Evolutionary conservation across 345 rosid species (phyloP), one percentile per base, ranked within the genome.

Genomic region (Salix brachista): DNA sequence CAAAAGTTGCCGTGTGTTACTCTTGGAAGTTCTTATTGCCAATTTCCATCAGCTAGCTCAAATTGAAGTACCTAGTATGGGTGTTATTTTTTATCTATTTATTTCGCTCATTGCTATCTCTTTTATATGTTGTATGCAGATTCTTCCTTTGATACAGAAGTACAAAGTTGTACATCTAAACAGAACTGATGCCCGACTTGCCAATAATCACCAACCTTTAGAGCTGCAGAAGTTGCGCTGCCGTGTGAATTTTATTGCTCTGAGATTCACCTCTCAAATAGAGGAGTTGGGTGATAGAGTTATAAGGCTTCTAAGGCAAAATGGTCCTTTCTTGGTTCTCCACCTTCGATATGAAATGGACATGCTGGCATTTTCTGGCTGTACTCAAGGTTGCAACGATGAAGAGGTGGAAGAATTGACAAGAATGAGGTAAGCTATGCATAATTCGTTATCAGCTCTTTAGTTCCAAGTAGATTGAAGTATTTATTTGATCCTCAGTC

Each of bases 291-390:
- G 97, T 71, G 86, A 83, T 84, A 89, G 87, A 85, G 92, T 96
- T 25, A 87, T 94, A 79, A 85, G 73, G 66, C 92, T 94, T 75
- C 84, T 96, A 16, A 92, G 90, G 83, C 83, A 88, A 87, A 89
- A 86, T 78, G 99, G 99, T 61, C 96, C 95, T 37, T 96, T 94
- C 81, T 84, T 96, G 4, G 98, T 91, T 7, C 93, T 94, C 36
- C 99, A 96, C 78, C 97, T 96, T 44, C 84, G 99, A 83, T 94
- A 96, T 72, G 99, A 96, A 89, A 96, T 96, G 99, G 99, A 96
- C 78, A 94, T 96, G 99, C 74, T 96, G 74, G 99, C 99, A 19
- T 96, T 96, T 80, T 96, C 99, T 65, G 99, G 99, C 70, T 96
- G 99, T 78, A 85, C 89, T 41, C 94, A 94, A 62, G 98, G 99